Base-by-base conservation (phyloP, 1,284 basidiomycete genomes). In the Malassezia restricta region DNA sequence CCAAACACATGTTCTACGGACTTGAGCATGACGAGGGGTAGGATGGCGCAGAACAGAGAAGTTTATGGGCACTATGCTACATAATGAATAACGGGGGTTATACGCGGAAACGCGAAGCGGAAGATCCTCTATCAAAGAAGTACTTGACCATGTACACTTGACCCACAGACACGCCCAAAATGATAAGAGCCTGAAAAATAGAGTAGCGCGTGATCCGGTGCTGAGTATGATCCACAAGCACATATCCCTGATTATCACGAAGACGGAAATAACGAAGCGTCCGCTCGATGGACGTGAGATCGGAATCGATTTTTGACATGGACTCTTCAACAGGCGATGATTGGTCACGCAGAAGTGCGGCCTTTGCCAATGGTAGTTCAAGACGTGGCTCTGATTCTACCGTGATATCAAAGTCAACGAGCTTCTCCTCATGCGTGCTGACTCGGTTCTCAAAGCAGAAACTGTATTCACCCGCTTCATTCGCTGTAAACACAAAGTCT, bases 381-480 rank as follows among this genome's bases (percentile, higher is more conserved):
- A 70, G 43, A 2, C 70, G 51, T 1, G 70, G 70, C 51, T 73
- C 70, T 28, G 58, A 61, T 48, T 73, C 70, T 24, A 73, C 69
- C n/a, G 70, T 73, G 45, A 73, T 71, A 52, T 73, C 70, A 41
- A 73, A 71, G 50, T 73, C 70, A 43, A 72, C 61, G 29, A 69
- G 54, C 50, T 73, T 73, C 15, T 70, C 68, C 8, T 56, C 61
- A 17, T 63, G 50, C 7, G 58, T 59, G 28, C 56, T 62, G 47
- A 58, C 54, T 11, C 92, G 87, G 75, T 98, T 99, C 73, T 90
- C 86, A 74, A 99, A 95, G 77, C 94, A 99, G 77, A 99, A 98
- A 3, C 88, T 78, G 76, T 96, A 96, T 79, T 99, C 94, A 66
- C 92, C 92, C 51, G 85, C 80, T 33, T 81, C 80, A 76, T 95